Conservation (phyloP, 139 green algal species). For the Nannochloris sp. region DNA sequence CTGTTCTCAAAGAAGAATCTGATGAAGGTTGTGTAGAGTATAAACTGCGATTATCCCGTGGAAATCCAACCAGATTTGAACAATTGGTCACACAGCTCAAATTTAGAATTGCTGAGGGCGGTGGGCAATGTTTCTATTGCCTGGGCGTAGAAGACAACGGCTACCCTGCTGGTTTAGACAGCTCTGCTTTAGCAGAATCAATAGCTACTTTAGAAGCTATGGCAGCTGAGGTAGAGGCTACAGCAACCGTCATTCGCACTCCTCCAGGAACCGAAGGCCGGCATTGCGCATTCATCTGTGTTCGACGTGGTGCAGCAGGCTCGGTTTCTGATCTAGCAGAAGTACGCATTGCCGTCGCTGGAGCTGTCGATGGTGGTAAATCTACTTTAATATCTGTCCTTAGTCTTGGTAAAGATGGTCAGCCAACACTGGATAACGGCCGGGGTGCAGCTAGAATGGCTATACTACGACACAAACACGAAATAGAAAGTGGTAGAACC, state of each 20-base stretch:
- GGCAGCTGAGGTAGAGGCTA: constrained; percentile 45
- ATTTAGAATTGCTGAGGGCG: constrained; percentile 72
- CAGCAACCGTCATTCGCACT: constrained; percentile 22
- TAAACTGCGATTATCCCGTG: constrained; percentile 64
- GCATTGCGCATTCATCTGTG: constrained; percentile 44
- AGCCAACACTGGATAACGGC: constrained; percentile 70
- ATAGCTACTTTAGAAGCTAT: constrained; percentile 58
- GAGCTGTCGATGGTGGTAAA: constrained; percentile 70
- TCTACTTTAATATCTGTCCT: constrained; percentile 72
- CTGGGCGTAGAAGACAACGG: constrained; percentile 83
- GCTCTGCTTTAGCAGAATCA: constrained; percentile 46
- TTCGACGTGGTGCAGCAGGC: constrained; percentile 11
- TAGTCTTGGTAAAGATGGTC: constrained; percentile 53
- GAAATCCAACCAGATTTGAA: constrained; percentile 57
- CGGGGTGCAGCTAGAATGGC: constrained; percentile 58
- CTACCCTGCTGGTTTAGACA: constrained; percentile 60
- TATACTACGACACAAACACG: constrained; percentile 84
- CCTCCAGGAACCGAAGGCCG: constrained; percentile 35
- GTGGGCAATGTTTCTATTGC: constrained; percentile 72
- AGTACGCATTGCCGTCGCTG: constrained; percentile 43
- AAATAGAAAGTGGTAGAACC: constrained; percentile 77
- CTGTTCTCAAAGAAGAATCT: constrained; percentile 48
- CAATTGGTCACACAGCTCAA: constrained; percentile 87
- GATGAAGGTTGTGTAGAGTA: constrained; percentile 79
- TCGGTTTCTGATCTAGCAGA: background rate